These are phyloP conservation scores for Termitomyces sp. DNA, from an alignment of 768 basidiomycete genomes.

Conservation along the genomic window DNA sequence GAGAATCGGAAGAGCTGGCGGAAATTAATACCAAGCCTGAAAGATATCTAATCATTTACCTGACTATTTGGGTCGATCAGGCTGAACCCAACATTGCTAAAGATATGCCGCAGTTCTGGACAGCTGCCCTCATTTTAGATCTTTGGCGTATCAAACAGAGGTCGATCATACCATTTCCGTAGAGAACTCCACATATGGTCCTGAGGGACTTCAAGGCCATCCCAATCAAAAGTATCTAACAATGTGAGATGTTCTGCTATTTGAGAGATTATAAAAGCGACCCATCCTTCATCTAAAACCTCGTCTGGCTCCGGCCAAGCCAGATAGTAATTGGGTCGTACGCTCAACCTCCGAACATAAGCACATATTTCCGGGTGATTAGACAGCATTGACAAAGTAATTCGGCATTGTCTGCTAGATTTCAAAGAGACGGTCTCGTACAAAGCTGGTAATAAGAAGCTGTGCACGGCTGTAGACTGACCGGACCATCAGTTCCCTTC, in stretches of 20 bases:
- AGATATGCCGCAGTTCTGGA: conserved; percentile 38
- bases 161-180: conserved; percentile 29
- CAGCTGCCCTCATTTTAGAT: conserved; percentile 26
- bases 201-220: conserved; percentile 43
- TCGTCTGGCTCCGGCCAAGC: conserved; percentile 45
- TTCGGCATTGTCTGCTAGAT: conserved; percentile 36
- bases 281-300: conserved; percentile 37
- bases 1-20: conserved; percentile 38
- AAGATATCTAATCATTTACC: conserved; percentile 9
- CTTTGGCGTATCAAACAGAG: background rate
- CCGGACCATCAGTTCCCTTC: conserved; percentile 1
- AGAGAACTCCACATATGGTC: conserved; percentile 41
- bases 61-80: conserved; percentile 31
- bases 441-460: conserved; percentile 33
- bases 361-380: conserved; percentile 31
- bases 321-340: conserved; percentile 50
- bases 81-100: conserved; percentile 38
- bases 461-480: conserved; percentile 29
- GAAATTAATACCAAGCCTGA: background rate
- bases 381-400: conserved; percentile 33
- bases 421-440: conserved; percentile 43
- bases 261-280: conserved; percentile 29
- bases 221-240: conserved; percentile 49
- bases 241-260: conserved; percentile 29
- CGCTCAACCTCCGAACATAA: conserved; percentile 38